Percentiles rank a stretch among this genome's conserved stretches.
These are phyloP conservation scores for Suillus brevipes DNA, from an alignment of 768 basidiomycete genomes.

Conservation along the genomic window DNA sequence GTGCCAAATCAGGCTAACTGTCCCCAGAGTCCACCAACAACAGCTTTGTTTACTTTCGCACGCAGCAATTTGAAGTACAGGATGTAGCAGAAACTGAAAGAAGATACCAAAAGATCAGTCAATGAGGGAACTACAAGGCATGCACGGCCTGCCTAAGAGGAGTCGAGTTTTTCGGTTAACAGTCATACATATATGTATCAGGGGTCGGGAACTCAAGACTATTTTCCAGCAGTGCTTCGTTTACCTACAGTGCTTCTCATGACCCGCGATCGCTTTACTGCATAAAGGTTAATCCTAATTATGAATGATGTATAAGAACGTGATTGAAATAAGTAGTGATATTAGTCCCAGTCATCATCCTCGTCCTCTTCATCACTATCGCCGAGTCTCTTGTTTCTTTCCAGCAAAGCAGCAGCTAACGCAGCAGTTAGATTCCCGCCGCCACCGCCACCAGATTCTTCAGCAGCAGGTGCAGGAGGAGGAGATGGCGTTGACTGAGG, in stretches of 20 bases:
- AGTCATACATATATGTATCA: neutral
- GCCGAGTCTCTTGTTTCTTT: conserved; percentile 84
- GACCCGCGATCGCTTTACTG: neutral
- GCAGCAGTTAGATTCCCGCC: conserved; percentile 81
- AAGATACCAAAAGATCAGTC: neutral
- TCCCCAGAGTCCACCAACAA: neutral
- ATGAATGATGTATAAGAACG: conserved; percentile 10
- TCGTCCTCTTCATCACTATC: conserved; percentile 84
- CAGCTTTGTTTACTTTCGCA: neutral
- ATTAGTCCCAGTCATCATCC: conserved; percentile 62
- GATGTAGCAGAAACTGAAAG: neutral
- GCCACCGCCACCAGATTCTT: conserved; percentile 34
- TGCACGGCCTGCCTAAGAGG: neutral
- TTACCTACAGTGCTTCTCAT: neutral
- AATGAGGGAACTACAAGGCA: neutral
- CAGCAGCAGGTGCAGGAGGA: conserved; percentile 31
- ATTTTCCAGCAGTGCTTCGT: neutral
- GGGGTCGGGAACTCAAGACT: neutral
- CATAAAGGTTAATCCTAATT: conserved; percentile 14
- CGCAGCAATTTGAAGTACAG: neutral
- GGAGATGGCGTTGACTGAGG: conserved; percentile 36
- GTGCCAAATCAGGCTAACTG: conserved; percentile 24
- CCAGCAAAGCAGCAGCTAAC: conserved; percentile 77
- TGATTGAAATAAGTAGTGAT: conserved; percentile 3
- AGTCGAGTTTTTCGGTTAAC: neutral